phyloP scores from a whole-genome alignment of 2,329 filamentous ascomycete genomes.

The Clarireedia paspali region DNA sequence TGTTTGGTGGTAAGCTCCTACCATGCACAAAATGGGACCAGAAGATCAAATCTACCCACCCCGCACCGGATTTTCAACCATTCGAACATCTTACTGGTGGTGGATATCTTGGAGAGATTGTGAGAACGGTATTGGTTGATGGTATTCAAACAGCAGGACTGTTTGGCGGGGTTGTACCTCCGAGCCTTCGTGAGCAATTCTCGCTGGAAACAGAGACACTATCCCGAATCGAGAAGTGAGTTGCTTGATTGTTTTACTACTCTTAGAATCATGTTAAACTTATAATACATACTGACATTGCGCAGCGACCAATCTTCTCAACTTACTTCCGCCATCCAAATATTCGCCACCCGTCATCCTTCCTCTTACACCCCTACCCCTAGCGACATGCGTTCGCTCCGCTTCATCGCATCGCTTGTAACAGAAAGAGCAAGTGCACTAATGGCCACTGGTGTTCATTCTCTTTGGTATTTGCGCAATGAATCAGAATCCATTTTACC shows the following conservation, averaged over 20 bases:
- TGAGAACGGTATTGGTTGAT: conserved; percentile 49
- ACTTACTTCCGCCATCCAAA: conserved; percentile 32
- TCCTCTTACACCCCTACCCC: conserved; percentile 34
- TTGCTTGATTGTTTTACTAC: conserved; percentile 6
- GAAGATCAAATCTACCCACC: conserved; percentile 43
- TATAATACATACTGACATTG: background rate
- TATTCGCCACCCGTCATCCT: conserved; percentile 45
- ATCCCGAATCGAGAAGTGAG: conserved; percentile 45
- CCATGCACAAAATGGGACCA: conserved; percentile 56
- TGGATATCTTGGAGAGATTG: conserved; percentile 60
- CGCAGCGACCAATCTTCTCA: conserved; percentile 18
- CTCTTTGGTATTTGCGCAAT: conserved; percentile 49
- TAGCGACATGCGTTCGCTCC: conserved; percentile 44
- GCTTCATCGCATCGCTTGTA: conserved; percentile 45
- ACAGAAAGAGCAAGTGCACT: conserved; percentile 52
- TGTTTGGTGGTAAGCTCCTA: conserved; percentile 54
- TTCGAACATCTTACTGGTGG: conserved; percentile 57
- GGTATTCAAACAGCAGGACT: conserved; percentile 47
- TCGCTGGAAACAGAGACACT: conserved; percentile 54
- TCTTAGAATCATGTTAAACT: background rate
- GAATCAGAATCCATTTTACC: conserved; percentile 35
- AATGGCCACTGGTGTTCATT: conserved; percentile 50
- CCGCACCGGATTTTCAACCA: conserved; percentile 52
- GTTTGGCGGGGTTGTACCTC: conserved; percentile 49
- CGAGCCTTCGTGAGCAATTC: conserved; percentile 44